Evolutionary conservation across 192 early-diverging fungal species (phyloP), one percentile per base, ranked within the genome.

Genomic region (Allomyces arbusculus): DNA sequence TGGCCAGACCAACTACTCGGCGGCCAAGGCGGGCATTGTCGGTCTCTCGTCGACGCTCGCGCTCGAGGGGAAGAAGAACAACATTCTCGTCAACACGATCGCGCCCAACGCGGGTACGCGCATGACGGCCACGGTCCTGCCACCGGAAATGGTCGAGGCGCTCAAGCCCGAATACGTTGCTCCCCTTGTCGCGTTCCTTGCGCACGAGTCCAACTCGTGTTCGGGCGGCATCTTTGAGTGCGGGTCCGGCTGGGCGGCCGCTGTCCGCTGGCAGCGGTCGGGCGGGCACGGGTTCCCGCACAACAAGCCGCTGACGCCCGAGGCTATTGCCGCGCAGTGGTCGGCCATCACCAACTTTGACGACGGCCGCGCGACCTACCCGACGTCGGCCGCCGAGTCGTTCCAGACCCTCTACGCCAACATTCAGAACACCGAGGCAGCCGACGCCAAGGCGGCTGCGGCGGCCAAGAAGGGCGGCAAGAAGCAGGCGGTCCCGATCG

Each of bases 41-140:
- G 94, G 91, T 44, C 74, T 97, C 63, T 90, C 86, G 73, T 87
- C 87, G 76, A 89, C 91, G n/a, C 78, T 97, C 66, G 92, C 94
- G 62, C 68, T 91, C 6, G 95, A 98, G 78, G 95, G 95, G 67
- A 77, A 79, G 67, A 87, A 89, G 71, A 80, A 86, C 74, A 93
- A 93, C 74, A 98, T 98, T 76, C 75, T 91, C 66, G 81, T 79
- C 65, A 97, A 98, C 75, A 87, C 91, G 63, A 93, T 98, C 77
- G 94, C 93, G 28, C 95, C 95, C 67, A 97, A 91, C 71, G 95
- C 95, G 19, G 94, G 92, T 45, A 97, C 95, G 5, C 79, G 85
- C 58, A 98, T 98, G 95, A 95, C 94, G 9, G 95, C 93, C 67
- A 97, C 94, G 62, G 78, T 98, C 67, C 84, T 97, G 84, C 92